phyloP scores from a whole-genome alignment of 2,329 filamentous ascomycete species.

The Talaromyces verruculosus region DNA sequence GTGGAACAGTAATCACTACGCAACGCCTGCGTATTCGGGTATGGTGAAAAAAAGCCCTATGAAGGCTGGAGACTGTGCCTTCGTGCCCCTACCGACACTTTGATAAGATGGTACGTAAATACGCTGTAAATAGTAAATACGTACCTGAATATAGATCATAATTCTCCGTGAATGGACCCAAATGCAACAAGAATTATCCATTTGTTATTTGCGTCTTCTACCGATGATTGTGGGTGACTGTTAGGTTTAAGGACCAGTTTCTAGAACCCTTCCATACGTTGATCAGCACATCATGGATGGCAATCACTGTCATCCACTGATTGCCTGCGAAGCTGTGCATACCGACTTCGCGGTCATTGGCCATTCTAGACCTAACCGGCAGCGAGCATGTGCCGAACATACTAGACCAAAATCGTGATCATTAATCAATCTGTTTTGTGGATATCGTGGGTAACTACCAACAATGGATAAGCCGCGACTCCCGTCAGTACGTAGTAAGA shows the following conservation, averaged over 20 bases:
- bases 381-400: neutral
- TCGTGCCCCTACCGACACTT: neutral
- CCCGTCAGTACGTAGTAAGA: neutral
- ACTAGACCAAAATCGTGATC: neutral
- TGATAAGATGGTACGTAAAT: neutral
- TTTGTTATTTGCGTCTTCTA: neutral
- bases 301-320: neutral
- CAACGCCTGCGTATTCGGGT: neutral
- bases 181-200: neutral
- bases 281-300: neutral
- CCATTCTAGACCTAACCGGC: neutral
- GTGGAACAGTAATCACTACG: neutral
- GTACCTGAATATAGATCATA: neutral
- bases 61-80: neutral
- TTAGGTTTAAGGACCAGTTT: neutral
- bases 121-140: neutral
- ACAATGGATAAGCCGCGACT: neutral
- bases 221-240: neutral
- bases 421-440: conserved; percentile 1
- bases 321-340: neutral
- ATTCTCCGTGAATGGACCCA: neutral
- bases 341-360: neutral
- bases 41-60: neutral
- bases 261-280: conserved; percentile 7
- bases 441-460: neutral